Base-by-base conservation (phyloP, 805 yeast species). In the Danielia reshetovae region DNA sequence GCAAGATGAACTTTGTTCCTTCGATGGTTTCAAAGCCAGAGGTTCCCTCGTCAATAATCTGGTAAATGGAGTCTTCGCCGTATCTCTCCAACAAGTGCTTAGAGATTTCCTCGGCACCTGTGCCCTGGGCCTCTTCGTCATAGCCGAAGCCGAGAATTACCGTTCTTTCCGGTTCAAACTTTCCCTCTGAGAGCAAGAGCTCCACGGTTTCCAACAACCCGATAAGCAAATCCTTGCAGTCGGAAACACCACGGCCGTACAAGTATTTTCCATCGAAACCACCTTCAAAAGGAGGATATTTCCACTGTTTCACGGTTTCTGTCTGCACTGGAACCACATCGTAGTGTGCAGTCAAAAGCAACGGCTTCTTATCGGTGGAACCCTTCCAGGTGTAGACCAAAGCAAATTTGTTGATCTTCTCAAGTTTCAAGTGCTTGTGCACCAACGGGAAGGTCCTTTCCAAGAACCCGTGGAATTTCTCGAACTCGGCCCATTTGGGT, bases 281-380 rank as follows among this genome's bases (percentile, higher is more conserved):
- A 1, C 62, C 72, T 3, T 43, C 60, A 38, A 77, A 82, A 3
- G 95, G 94, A 8, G 79, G 79, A 51, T 75, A 66, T 0, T 61
- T 60, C 94, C 94, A 85, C 36, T 74, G 64, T 18, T 52, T 57
- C 34, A 68, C 56, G 0, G 87, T 77, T 19, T 70, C 73, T 10
- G 57, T 54, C 46, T 78, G 83, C 7, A 83, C 81, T 1, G 95
- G 94, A 16, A 85, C 95, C 4, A 81, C 85, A 50, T 85, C 94
- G 55, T 76, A 82, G 54, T 85, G 95, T 1, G 90, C 89, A 49
- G 82, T 75, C 32, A 84, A 62, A 57, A 85, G 51, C 18, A 79
- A 46, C 10, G 95, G 94, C 53, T 81, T 79, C 11, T 83, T 87
- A 1, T 12, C 11, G 4, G 73, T 54, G 4, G 59, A 29, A 4